A percentile compares a stretch with the other conserved stretches of the same genome.
Evolutionary conservation across 78 protist genomes (phyloP).

Genomic region (Neovahlkampfia damariscottae): DNA sequence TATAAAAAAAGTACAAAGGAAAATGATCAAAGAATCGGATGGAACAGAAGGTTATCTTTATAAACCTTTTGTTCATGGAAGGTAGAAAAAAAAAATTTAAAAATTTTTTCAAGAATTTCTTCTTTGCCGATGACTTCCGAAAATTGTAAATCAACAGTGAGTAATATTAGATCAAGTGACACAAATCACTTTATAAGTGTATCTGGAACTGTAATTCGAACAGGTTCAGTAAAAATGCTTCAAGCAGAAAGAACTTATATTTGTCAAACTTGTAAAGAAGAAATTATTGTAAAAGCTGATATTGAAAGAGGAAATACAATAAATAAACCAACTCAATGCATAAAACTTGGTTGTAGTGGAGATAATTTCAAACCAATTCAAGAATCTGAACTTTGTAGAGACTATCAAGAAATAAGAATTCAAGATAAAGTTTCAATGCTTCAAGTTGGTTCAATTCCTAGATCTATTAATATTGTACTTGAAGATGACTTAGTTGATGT

Average conservation of each 20-base stretch:
- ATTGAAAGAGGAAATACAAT: slow-evolving; percentile 6
- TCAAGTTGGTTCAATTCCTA: slow-evolving; percentile 69
- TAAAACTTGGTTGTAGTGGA: slow-evolving; percentile 11
- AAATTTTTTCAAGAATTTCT: too few species aligned
- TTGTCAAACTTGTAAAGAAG: slow-evolving; percentile 2
- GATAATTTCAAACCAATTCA: slow-evolving; percentile 15
- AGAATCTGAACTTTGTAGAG: slow-evolving; percentile 19
- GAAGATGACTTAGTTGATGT: slow-evolving; percentile 73
- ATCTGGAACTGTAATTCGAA: background rate
- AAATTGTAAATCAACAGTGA: background rate
- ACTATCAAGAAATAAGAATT: slow-evolving; percentile 55
- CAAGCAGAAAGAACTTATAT: background rate
- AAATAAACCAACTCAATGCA: background rate
- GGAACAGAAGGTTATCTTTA: too few species aligned
- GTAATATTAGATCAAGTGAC: background rate
- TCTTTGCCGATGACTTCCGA: background rate
- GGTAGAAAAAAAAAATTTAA: too few species aligned
- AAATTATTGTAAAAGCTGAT: background rate
- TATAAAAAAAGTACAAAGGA: too few species aligned
- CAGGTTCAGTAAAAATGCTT: background rate
- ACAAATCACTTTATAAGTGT: background rate
- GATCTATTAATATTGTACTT: slow-evolving; percentile 58
- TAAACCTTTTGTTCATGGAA: too few species aligned
- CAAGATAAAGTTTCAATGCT: slow-evolving; percentile 65
- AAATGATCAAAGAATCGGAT: too few species aligned